Evolutionary conservation across 2,329 filamentous ascomycete species (phyloP), one percentile per base, ranked within the genome.

Genomic region (Nemania sp.): DNA sequence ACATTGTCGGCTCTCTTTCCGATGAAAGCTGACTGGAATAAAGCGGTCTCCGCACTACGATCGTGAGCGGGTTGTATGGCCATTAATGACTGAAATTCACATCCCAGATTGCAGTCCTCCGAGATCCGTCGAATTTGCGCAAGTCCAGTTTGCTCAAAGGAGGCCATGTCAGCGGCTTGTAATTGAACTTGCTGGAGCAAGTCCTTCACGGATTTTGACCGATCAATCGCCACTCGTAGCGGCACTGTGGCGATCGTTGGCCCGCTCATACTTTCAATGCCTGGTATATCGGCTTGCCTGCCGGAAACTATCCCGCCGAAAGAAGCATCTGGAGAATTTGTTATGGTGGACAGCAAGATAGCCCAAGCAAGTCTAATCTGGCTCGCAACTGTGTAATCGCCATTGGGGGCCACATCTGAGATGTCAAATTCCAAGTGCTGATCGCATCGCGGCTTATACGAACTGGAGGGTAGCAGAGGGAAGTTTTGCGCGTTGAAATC

Each of bases 181-280:
- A 78, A 71, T 18, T 84, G 81, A 2, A 84, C 71, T 2, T 70
- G 67, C 29, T 78, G 69, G 20, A 86, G 69, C 53, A 78, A 82
- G 34, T 80, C 71, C 0, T 65, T 61, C 5, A 78, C 68, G 0
- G 67, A 63, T 2, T 65, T 64, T 6, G 70, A 67, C 1, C 67
- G 60, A 21, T 71, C 70, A 9, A 78, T 47, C 2, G 59, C 63
- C 3, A 79, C 71, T 15, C 77, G 73, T 5, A 79, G 67, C 3
- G 78, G 78, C 3, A 80, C 72, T 1, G 78, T 79, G 2, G 77
- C 76, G 55, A 79, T 78, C 66, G 77, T 69, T 10, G 68, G 67
- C 2, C 68, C 69, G 10, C 45, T 37, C 5, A 70, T 66, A 9
- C 57, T 6, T n/a, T 68, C 59, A 29, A 70, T 63, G 2, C 60